Evolutionary conservation across 2,329 filamentous ascomycete genomes (phyloP), one percentile per base, ranked within the genome.

Genomic region (Trichoderma simmonsii): DNA sequence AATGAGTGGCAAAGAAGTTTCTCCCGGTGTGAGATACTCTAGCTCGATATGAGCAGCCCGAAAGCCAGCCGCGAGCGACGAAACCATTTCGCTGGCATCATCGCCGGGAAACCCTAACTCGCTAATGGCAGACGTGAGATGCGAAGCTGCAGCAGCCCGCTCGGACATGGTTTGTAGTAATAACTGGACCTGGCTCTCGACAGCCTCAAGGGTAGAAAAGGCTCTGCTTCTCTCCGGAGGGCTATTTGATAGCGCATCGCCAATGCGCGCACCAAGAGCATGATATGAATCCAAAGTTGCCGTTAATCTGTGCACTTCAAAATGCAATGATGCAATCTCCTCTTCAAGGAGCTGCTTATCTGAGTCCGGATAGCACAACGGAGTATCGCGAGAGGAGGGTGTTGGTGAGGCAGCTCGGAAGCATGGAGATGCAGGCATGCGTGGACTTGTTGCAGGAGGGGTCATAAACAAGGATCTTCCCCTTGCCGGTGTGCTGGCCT

Each of bases 11-110:
- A 89, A 82, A 0, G 83, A 76, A n/a, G 86, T 81, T 77, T 91
- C 89, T 6, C 88, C 89, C 0, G 89, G 89, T 0, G 85, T 87
- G 24, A 90, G 83, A 75, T 90, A 90, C 77, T 91, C 89, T 3
- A 91, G 84, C 75, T 91, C 88, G 0, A 90, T 80, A 1, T 89
- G 85, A 1, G 88, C 89, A 2, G 85, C 79, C 24, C 88, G 86
- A 79, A 91, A 87, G 2, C 85, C 83, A 2, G 81, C 73, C 0
- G 83, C 78, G 14, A 91, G 82, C 0, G 85, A 82, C 1, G 81
- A 73, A 8, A 90, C 76, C 71, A 87, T 84, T n/a, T 85, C 84
- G n/a, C 79, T 70, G 0, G 85, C 83, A 72, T 88, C 85, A 7
- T 75, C 73, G 1, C 86, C 85, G 0, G 81, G 77, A 74, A 90